phyloP scores from a whole-genome alignment of 2,329 filamentous ascomycete genomes.

The Aureobasidium melanogenum region DNA sequence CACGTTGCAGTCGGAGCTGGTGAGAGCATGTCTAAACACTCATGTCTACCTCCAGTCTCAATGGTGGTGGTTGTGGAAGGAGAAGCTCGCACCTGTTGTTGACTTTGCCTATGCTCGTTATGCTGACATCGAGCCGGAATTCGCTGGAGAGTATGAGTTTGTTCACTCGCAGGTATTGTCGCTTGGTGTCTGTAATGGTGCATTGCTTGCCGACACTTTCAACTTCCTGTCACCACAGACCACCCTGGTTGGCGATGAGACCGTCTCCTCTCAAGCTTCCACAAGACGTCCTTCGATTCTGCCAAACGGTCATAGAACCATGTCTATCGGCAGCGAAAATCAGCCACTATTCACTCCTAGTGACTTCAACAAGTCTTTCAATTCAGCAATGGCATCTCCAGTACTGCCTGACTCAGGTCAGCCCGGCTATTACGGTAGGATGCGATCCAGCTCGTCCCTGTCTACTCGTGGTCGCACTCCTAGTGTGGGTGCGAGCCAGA shows the following conservation, averaged over 20 bases:
- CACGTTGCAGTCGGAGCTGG: conserved; percentile 68
- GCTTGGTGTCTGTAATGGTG: conserved; percentile 71
- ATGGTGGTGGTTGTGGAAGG: conserved; percentile 78
- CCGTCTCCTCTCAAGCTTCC: conserved; percentile 17
- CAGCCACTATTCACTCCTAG: conserved; percentile 13
- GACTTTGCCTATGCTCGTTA: conserved; percentile 37
- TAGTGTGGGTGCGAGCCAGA: conserved; percentile 6
- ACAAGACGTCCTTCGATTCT: conserved; percentile 9
- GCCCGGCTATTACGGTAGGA: conserved; percentile 29
- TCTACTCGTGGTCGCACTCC: conserved; percentile 28
- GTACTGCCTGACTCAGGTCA: conserved; percentile 33
- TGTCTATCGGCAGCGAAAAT: conserved; percentile 15
- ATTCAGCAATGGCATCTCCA: conserved; percentile 25
- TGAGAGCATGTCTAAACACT: conserved; percentile 72
- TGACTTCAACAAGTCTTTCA: conserved; percentile 12
- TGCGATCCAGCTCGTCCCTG: conserved; percentile 47
- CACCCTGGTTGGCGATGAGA: conserved; percentile 30
- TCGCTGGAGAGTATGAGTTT: conserved; percentile 69
- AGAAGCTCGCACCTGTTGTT: conserved; percentile 69
- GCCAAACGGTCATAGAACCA: conserved; percentile 10
- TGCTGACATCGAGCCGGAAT: conserved; percentile 64
- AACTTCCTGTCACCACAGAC: conserved; percentile 49
- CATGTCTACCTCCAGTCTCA: conserved; percentile 75
- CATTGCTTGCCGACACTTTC: conserved; percentile 49
- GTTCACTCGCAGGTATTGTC: conserved; percentile 62